Conservation (phyloP, 2,329 filamentous ascomycete species). For the Grosmannia serpens region DNA sequence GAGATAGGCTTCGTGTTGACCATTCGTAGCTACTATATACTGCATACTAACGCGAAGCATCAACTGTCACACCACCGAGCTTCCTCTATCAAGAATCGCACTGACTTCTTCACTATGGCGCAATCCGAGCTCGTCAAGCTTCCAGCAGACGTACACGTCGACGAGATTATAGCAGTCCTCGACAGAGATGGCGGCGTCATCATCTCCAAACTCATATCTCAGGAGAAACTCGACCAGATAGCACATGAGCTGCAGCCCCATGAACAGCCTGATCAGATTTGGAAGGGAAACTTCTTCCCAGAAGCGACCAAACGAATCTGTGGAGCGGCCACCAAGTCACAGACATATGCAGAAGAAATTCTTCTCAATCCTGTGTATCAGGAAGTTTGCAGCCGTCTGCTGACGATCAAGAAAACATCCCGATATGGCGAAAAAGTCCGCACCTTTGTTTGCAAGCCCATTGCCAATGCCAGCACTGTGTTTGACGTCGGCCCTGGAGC, state of each 20-base stretch:
- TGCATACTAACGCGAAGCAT: background rate
- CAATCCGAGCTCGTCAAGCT: background rate
- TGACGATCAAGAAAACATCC: background rate
- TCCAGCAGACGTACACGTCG: background rate
- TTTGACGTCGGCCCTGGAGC: background rate
- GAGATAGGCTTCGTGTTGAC: background rate
- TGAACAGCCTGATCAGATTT: background rate
- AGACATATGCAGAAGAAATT: background rate
- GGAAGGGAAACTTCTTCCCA: background rate
- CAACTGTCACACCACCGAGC: background rate
- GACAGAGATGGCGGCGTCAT: conserved; percentile 1
- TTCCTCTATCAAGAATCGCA: background rate
- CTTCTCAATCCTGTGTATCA: background rate
- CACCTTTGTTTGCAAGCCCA: background rate
- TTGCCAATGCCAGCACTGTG: background rate
- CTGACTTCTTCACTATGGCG: background rate
- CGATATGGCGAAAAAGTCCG: background rate
- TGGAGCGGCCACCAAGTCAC: background rate
- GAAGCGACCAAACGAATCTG: background rate
- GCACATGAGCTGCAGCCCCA: background rate
- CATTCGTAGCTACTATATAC: background rate
- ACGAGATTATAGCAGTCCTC: background rate
- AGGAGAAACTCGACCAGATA: background rate
- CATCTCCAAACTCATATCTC: background rate
- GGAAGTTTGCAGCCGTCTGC: background rate